Conservation (phyloP, 225 moss, liverwort and hornwort species). For the Antitrichia curtipendula region DNA sequence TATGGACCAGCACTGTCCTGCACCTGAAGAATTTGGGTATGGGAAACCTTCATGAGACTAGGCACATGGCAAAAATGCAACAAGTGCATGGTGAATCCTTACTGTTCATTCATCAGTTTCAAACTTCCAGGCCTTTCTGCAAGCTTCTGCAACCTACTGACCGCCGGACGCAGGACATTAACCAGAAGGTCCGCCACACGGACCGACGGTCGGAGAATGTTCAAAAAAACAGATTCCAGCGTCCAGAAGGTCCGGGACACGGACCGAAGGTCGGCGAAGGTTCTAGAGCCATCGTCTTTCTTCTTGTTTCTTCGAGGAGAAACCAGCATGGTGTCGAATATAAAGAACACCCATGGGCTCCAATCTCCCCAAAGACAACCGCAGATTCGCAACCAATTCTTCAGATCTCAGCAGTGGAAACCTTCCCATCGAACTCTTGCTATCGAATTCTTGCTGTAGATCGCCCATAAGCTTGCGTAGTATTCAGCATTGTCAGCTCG, state of each 20-base stretch:
- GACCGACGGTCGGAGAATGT: neutral
- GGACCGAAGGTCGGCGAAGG: neutral
- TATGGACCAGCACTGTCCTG: too few species aligned
- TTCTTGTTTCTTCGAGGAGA: neutral
- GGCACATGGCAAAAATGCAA: neutral
- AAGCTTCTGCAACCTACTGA: neutral
- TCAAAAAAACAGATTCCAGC: neutral
- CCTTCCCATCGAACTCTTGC: neutral
- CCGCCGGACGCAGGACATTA: neutral
- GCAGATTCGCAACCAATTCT: neutral
- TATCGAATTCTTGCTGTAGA: accelerated
- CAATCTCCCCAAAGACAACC: accelerated
- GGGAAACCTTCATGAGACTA: neutral
- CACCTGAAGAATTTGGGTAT: too few species aligned
- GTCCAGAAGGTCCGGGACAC: neutral
- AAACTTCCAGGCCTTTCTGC: neutral
- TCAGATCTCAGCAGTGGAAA: neutral
- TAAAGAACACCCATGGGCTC: neutral
- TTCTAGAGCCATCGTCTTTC: neutral
- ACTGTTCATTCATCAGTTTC: neutral
- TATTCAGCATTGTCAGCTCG: neutral
- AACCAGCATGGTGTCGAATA: neutral
- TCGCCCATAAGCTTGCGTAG: too few species aligned
- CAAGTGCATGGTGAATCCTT: neutral
- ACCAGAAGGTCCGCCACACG: neutral